These are phyloP conservation scores for Cicer cuneatum DNA, from an alignment of 306 rosid species.

Conservation along the genomic window DNA sequence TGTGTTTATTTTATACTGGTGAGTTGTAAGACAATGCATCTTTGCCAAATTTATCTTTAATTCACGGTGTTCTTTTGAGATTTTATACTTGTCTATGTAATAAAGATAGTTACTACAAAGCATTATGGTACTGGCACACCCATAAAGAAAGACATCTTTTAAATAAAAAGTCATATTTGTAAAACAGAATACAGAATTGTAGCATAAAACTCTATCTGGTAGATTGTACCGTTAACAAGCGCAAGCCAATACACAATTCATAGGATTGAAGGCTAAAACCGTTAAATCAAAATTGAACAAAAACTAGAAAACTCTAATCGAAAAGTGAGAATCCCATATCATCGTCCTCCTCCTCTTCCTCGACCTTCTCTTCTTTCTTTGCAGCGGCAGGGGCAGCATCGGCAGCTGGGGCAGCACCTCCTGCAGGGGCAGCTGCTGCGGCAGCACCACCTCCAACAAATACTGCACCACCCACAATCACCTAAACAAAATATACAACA, in stretches of 20 bases:
- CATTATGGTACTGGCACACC: not conserved
- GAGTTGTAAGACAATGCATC: not conserved
- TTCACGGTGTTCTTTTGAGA: too few relatives aligned
- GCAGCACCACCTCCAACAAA: conserved; percentile 60
- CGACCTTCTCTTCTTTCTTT: conserved; percentile 65
- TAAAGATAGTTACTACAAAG: not conserved
- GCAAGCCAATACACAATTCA: conserved; percentile 49
- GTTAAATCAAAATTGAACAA: conserved; percentile 30
- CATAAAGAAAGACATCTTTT: not conserved
- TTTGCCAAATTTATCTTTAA: not conserved
- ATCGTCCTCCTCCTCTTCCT: conserved; percentile 85
- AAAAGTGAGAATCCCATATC: conserved; percentile 88
- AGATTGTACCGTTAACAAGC: conserved; percentile 27
- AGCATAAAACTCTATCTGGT: conserved; percentile 35
- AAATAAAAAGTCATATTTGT: not conserved
- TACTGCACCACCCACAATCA: conserved; percentile 73
- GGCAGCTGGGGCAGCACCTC: conserved; percentile 61
- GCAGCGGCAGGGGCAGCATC: conserved; percentile 57
- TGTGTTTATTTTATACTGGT: too few relatives aligned
- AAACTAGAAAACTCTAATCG: conserved; percentile 60
- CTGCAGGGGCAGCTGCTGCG: conserved; percentile 60
- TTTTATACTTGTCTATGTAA: too few relatives aligned
- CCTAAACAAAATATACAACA: conserved; percentile 50
- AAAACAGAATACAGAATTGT: conserved; percentile 5
- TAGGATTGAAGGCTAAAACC: conserved; percentile 9